These are phyloP conservation scores for Stagonosporopsis chrysanthemi DNA, from an alignment of 2,329 filamentous ascomycete species.

Conservation along the genomic window DNA sequence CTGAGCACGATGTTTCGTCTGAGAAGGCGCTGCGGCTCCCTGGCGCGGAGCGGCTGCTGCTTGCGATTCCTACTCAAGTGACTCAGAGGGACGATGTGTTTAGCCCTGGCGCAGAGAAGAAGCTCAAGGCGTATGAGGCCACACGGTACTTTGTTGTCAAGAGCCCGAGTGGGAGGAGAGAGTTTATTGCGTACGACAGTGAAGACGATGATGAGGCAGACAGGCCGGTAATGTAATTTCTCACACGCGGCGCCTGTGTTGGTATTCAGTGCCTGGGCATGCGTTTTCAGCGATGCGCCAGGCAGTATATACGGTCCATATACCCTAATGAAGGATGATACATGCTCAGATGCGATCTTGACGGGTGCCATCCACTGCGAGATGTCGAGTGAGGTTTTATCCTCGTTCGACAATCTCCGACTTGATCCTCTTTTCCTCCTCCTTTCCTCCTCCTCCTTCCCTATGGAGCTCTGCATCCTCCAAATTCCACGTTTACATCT, in stretches of 20 bases:
- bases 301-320: constrained; percentile 17
- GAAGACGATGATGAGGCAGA: constrained; percentile 45
- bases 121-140: constrained; percentile 30
- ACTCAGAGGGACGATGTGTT: constrained; percentile 11
- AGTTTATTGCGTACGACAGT: constrained; percentile 39
- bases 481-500: not conserved
- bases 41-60: constrained; percentile 32
- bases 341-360: constrained; percentile 9
- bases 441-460: not conserved
- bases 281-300: constrained; percentile 28
- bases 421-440: not conserved
- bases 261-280: constrained; percentile 10
- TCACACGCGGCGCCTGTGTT: constrained; percentile 13
- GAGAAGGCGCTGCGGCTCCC: constrained; percentile 27
- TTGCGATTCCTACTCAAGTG: constrained; percentile 24
- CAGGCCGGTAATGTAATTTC: constrained; percentile 43
- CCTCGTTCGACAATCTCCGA: not conserved
- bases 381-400: constrained; percentile 9
- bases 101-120: constrained; percentile 41
- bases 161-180: constrained; percentile 25
- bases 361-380: constrained; percentile 19
- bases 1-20: not conserved
- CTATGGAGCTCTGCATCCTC: not conserved
- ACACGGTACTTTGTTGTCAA: constrained; percentile 28
- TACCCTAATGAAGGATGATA: constrained; percentile 24